phyloP scores from a whole-genome alignment of 2,329 filamentous ascomycete genomes.

The Cadophora sp. region DNA sequence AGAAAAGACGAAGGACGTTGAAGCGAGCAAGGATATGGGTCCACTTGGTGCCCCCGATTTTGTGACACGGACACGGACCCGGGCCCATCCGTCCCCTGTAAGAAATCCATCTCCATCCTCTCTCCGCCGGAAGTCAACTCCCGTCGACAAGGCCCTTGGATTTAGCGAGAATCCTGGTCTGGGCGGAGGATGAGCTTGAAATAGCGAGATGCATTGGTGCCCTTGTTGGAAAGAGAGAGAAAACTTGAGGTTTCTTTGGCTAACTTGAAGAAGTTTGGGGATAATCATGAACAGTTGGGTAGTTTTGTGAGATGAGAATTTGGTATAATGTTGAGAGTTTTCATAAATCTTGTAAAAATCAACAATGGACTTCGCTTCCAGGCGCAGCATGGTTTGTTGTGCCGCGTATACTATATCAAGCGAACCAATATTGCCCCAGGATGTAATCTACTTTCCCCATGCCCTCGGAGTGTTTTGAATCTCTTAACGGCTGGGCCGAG shows the following conservation, averaged over 20 bases:
- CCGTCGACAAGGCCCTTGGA: not conserved
- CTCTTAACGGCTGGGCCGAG: not conserved
- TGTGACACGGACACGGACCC: not conserved
- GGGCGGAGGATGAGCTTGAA: not conserved
- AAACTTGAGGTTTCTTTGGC: too few relatives aligned
- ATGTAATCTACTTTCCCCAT: not conserved
- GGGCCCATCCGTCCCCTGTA: constrained; percentile 1
- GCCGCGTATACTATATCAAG: too few relatives aligned
- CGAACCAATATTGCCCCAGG: not conserved
- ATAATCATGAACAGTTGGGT: too few relatives aligned
- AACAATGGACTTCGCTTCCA: too few relatives aligned
- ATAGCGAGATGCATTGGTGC: not conserved
- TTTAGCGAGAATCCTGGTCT: not conserved
- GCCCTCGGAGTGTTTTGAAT: not conserved
- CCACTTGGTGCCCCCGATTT: not conserved
- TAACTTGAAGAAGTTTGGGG: too few relatives aligned
- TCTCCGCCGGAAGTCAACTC: not conserved
- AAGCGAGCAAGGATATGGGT: not conserved
- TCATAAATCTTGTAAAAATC: too few relatives aligned
- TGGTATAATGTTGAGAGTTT: too few relatives aligned
- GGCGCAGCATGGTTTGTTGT: too few relatives aligned
- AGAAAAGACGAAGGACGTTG: not conserved
- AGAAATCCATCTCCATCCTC: not conserved
- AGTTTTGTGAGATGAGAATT: too few relatives aligned
- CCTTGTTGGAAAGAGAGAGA: not conserved